Evolutionary conservation across 306 rosid genomes (phyloP).

Genomic region (Dalbergia cochinchinensis): DNA sequence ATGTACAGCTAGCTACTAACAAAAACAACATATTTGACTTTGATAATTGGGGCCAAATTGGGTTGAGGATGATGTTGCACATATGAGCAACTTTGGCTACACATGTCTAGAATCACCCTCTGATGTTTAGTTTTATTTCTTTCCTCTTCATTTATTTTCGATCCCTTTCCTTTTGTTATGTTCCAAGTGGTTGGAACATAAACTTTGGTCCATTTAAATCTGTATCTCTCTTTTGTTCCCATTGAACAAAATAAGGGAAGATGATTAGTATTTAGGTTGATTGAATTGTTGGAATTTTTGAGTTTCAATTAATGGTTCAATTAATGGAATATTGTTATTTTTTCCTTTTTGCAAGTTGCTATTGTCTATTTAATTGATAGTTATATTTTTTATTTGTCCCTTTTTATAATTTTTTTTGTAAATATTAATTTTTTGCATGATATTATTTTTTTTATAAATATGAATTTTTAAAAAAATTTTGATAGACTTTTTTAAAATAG

Average conservation of each 20-base stretch:
- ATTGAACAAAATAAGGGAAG: conserved; percentile 59
- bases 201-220: conserved; percentile 36
- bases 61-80: conserved; percentile 38
- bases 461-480: too few relatives aligned
- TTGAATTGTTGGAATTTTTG: too few relatives aligned
- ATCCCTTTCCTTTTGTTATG: conserved; percentile 17
- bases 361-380: too few relatives aligned
- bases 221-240: conserved; percentile 45
- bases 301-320: too few relatives aligned
- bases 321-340: too few relatives aligned
- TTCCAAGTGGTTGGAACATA: conserved; percentile 49
- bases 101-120: conserved; percentile 35
- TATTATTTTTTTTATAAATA: too few relatives aligned
- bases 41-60: conserved; percentile 42
- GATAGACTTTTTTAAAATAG: too few relatives aligned
- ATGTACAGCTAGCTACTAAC: conserved; percentile 58
- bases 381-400: too few relatives aligned
- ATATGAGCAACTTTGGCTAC: conserved; percentile 69
- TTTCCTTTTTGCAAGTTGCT: too few relatives aligned
- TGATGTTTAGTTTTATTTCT: conserved; percentile 21
- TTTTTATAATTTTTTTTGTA: too few relatives aligned
- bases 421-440: too few relatives aligned
- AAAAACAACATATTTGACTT: conserved; percentile 57
- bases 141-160: neutral
- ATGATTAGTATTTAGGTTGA: conserved; percentile 39